Percentiles rank a stretch among this genome's conserved stretches.
These are phyloP conservation scores for Rhizopogon rudus DNA, from an alignment of 768 basidiomycete species.

Conservation along the genomic window DNA sequence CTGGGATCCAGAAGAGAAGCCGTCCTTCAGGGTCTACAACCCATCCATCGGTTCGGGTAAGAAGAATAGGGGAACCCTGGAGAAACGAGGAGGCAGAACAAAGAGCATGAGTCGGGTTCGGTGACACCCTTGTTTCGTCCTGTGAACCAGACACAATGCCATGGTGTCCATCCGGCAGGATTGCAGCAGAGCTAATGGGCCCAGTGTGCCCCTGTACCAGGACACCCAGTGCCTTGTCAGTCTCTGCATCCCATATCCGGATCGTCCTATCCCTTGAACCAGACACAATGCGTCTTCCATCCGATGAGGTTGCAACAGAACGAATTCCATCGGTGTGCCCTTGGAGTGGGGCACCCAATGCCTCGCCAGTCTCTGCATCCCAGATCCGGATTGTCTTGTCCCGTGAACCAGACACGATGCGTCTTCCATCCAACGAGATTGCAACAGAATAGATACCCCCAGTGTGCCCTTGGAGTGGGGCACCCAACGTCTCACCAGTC, in stretches of 20 bases:
- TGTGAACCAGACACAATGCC: neutral
- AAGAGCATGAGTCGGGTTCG: neutral
- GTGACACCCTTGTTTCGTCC: neutral
- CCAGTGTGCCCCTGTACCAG: neutral
- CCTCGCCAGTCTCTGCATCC: neutral
- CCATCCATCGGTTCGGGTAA: slow-evolving; percentile 1
- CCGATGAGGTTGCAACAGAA: slow-evolving; percentile 2
- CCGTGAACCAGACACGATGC: neutral
- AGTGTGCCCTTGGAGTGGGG: neutral
- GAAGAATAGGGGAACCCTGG: neutral
- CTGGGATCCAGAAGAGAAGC: slow-evolving; percentile 1
- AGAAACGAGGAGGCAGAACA: neutral
- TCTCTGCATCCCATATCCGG: neutral
- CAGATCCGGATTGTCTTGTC: neutral
- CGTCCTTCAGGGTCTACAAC: neutral
- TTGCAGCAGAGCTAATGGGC: neutral
- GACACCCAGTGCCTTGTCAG: neutral
- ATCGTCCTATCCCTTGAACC: neutral
- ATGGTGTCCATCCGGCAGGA: neutral
- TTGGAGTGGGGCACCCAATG: neutral
- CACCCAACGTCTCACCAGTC: neutral
- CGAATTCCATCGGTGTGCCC: neutral
- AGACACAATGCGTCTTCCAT: slow-evolving; percentile 1
- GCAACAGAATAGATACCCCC: neutral
- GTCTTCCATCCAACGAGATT: neutral